A percentile compares a stretch with the other conserved stretches of the same genome.
phyloP scores from a whole-genome alignment of 805 yeast genomes.

The Cyberlindnera samutprakarnensis region DNA sequence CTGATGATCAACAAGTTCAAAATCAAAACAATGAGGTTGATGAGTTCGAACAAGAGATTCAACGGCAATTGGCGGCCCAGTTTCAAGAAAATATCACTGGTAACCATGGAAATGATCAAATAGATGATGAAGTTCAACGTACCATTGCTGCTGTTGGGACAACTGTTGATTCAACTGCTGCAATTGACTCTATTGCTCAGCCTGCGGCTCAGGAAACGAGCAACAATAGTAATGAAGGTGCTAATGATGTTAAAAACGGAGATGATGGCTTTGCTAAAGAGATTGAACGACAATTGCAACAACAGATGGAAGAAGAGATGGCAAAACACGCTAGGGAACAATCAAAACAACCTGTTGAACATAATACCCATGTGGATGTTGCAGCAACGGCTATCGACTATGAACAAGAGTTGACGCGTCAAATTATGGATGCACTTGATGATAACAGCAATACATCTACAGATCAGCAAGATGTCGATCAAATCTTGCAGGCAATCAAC shows the following conservation, averaged over 20 bases:
- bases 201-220: slow-evolving; percentile 9
- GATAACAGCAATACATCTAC: slow-evolving; percentile 3
- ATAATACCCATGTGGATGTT: background rate
- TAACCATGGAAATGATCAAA: background rate
- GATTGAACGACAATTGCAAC: slow-evolving; percentile 20
- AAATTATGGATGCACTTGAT: slow-evolving; percentile 18
- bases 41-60: slow-evolving; percentile 20
- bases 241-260: slow-evolving; percentile 7
- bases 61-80: slow-evolving; percentile 19
- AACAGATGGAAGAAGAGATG: slow-evolving; percentile 11
- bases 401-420: slow-evolving; percentile 18
- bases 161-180: slow-evolving; percentile 8
- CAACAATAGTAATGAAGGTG: background rate
- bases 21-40: slow-evolving; percentile 5
- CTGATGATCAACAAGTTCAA: slow-evolving; percentile 3
- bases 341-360: no score
- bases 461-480: slow-evolving; percentile 17
- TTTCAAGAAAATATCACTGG: slow-evolving; percentile 6
- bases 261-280: slow-evolving; percentile 22
- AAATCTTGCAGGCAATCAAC: slow-evolving; percentile 8
- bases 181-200: slow-evolving; percentile 20
- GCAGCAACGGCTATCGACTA: slow-evolving; percentile 1
- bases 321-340: background rate
- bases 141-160: background rate
- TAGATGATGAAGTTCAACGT: background rate